Evolutionary conservation across 2,329 filamentous ascomycete species (phyloP), one percentile per base, ranked within the genome.

Genomic region (Pseudogymnoascus sp.): DNA sequence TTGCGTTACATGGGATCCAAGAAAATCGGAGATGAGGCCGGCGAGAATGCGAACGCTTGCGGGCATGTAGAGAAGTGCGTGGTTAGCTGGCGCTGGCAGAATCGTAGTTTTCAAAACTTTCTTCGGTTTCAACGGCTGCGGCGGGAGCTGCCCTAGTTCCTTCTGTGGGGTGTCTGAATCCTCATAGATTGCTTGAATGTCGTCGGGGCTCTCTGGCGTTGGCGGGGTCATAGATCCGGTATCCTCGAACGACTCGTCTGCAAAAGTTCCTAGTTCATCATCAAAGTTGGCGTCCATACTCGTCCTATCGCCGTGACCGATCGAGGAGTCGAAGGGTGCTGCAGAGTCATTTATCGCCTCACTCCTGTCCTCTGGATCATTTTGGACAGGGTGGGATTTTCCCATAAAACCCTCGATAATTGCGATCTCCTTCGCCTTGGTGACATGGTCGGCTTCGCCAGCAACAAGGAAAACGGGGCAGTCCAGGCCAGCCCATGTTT

Each of bases 11-110:
- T 91, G 83, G 2, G 82, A 80, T 17, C 85, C 81, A 29, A 97
- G 81, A 71, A 97, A 97, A 66, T 90, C 87, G 64, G 91, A 89
- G 61, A 97, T 87, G 0, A 96, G 80, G 0, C 91, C 91, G 1
- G 91, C 88, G 9, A 97, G 79, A 5, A 87, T 88, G 60, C 91
- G 88, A 46, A 88, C 89, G 1, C 86, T 90, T 0, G 83, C 81
- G 1, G 91, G 88, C 63, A 88, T 87, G 73, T 96, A 97, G 5
- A 96, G 83, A 26, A 97, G 79, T 11, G 90, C 89, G 75, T 97
- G 93, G 2, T 88, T 89, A 9, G 91, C 90, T 0, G 92, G 92
- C 0, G 84, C 78, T 0, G 90, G 90, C 60, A 97, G 80, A 61
- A 93, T 80, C 21, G 83, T 83, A 0, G 83, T 87, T 71, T 90